phyloP scores from a whole-genome alignment of 176 grass and related monocot species.

The Melocanna baccifera region DNA sequence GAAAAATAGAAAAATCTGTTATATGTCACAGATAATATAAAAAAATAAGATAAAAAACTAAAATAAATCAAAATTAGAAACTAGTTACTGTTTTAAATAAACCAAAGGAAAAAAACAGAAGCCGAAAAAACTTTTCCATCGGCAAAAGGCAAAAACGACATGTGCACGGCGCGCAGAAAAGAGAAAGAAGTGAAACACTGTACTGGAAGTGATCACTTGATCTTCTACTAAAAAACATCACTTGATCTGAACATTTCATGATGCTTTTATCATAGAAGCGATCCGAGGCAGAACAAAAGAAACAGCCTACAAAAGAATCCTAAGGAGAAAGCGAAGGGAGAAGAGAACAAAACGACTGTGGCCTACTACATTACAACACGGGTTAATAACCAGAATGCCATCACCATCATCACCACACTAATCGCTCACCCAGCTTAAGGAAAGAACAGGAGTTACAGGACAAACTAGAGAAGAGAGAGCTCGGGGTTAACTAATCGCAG shows the following conservation, averaged over 20 bases:
- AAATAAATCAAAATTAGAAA: no score
- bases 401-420: slow-evolving; percentile 38
- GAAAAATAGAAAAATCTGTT: no score
- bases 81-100: no score
- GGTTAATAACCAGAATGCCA: slow-evolving; percentile 42
- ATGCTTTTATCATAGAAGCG: slow-evolving; percentile 28
- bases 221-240: no score
- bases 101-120: no score
- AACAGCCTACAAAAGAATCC: slow-evolving; percentile 35
- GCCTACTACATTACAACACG: slow-evolving; percentile 32
- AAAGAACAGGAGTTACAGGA: slow-evolving; percentile 1
- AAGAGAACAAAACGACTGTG: slow-evolving; percentile 20
- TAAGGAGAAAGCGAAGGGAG: neutral
- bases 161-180: neutral
- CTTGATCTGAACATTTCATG: slow-evolving; percentile 31
- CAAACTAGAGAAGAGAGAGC: slow-evolving; percentile 11
- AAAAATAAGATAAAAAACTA: no score
- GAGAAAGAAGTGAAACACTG: neutral
- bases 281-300: slow-evolving; percentile 4
- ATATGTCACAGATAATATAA: no score
- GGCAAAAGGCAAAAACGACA: neutral
- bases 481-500: slow-evolving; percentile 44
- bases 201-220: neutral
- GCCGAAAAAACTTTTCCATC: neutral
- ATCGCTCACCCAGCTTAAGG: slow-evolving; percentile 28